These are phyloP conservation scores for Phaffia australis DNA, from an alignment of 768 basidiomycete species.

Conservation along the genomic window DNA sequence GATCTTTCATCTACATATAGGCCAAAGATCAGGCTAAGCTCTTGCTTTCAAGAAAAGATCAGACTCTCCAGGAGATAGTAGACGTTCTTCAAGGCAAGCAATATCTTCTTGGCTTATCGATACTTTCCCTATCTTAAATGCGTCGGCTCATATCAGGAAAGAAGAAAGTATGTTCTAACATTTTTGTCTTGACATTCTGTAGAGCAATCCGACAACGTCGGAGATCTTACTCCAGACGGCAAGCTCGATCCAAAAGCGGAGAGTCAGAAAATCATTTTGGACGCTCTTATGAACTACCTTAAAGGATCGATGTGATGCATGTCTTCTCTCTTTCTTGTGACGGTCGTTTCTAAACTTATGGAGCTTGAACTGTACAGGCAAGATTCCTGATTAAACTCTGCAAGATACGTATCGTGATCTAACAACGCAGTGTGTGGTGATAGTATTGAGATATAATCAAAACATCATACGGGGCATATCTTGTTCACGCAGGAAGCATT, in stretches of 20 bases:
- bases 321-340: not conserved
- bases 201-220: slow-evolving; percentile 63
- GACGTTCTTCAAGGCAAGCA: slow-evolving; percentile 46
- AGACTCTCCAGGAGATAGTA: slow-evolving; percentile 60
- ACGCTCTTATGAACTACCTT: slow-evolving; percentile 31
- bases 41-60: slow-evolving; percentile 64
- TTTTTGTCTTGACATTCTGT: slow-evolving; percentile 16
- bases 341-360: not conserved
- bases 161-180: not conserved
- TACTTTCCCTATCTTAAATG: not conserved
- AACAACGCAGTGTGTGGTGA: not conserved
- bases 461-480: not conserved
- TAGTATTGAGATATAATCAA: not conserved
- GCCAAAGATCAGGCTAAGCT: slow-evolving; percentile 62
- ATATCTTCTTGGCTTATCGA: not conserved
- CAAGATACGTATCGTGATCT: not conserved
- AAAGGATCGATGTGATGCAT: slow-evolving; percentile 10
- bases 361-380: not conserved
- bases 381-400: not conserved
- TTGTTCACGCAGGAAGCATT: not conserved
- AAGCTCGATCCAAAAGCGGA: slow-evolving; percentile 34
- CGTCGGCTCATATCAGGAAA: no score
- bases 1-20: slow-evolving; percentile 43
- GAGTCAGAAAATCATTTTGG: slow-evolving; percentile 42
- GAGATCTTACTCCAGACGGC: slow-evolving; percentile 36